Base-by-base conservation (phyloP, 257 asterid species). In the Petunia axillaris region DNA sequence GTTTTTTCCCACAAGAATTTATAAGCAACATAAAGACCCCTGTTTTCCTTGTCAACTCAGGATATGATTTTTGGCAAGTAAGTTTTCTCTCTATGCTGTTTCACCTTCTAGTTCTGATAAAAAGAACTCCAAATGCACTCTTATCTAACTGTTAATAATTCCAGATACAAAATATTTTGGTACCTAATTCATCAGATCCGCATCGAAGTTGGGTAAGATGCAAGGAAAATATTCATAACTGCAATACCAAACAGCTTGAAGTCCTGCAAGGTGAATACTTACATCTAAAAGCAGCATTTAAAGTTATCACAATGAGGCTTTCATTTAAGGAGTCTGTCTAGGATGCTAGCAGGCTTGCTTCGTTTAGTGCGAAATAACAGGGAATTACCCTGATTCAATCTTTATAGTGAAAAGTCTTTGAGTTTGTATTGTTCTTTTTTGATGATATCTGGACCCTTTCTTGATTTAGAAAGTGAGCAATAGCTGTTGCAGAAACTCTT, bases 21-120 rank as follows among this genome's bases (percentile, higher is more conserved):
- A 80, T 95, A 64, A 83, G 83, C 84, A 80, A 83, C 77, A 89
- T 95, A 74, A 86, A 88, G 90, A 92, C 99, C 70, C 99, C 98
- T 40, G 75, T 93, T 80, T 95, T 95, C 89, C 91, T 95, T 25
- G 97, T 92, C 87, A 90, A 95, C 81, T 95, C 99, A 41, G 91
- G 97, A 58, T 95, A 93, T 89, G 99, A 95, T 79, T 91, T 86
- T 91, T 93, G 98, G 98, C 98, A 95, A 95, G 98, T 91, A 86
- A 66, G 67, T 73, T 77, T 68, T 80, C 3, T 10, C 78, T 62
- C 84, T 64, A 62, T 67, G 36, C 55, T 40, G 48, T 71, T 60
- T 74, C 39, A 39, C 46, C 39, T 43, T 79, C 81, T 64, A 60
- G 76, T 64, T 59, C 64, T 60, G 52, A 25, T 25, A 25, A 13